Percentiles rank a stretch among this genome's conserved stretches.
phyloP scores from a whole-genome alignment of 345 rosid species.

The Trapa bicornis region DNA sequence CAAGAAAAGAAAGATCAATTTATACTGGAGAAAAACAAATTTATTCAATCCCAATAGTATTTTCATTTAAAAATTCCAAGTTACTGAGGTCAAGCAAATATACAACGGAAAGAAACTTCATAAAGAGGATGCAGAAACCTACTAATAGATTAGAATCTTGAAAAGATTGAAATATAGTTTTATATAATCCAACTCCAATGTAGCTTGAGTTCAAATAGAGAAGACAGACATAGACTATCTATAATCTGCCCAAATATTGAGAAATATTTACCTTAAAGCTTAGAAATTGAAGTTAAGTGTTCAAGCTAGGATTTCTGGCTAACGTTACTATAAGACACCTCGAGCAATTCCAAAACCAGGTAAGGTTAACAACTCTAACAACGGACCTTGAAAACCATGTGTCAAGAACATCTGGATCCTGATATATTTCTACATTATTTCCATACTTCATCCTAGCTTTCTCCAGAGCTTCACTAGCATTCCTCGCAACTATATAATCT shows the following conservation, averaged over 20 bases:
- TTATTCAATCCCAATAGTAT: background rate
- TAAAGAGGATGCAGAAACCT: background rate
- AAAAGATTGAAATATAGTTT: background rate
- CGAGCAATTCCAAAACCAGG: background rate
- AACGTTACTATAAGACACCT: background rate
- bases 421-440: conserved; percentile 69
- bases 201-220: background rate
- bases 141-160: background rate
- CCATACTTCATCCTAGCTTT: conserved; percentile 74
- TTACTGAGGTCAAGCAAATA: background rate
- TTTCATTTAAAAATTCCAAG: background rate
- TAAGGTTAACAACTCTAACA: conserved; percentile 7
- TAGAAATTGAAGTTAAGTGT: background rate
- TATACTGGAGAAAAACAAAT: background rate
- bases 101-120: background rate
- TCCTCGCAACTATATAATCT: conserved; percentile 73
- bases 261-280: background rate
- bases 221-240: background rate
- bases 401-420: conserved; percentile 97
- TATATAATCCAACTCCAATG: too few species aligned
- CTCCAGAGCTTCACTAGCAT: conserved; percentile 63
- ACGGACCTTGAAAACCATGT: conserved; percentile 98
- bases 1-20: conserved; percentile 12
- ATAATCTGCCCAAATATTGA: background rate
- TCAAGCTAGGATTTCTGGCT: background rate